A percentile compares a stretch with the other conserved stretches of the same genome.
phyloP scores from a whole-genome alignment of 306 rosid genomes.

The Citrullus colocynthis region DNA sequence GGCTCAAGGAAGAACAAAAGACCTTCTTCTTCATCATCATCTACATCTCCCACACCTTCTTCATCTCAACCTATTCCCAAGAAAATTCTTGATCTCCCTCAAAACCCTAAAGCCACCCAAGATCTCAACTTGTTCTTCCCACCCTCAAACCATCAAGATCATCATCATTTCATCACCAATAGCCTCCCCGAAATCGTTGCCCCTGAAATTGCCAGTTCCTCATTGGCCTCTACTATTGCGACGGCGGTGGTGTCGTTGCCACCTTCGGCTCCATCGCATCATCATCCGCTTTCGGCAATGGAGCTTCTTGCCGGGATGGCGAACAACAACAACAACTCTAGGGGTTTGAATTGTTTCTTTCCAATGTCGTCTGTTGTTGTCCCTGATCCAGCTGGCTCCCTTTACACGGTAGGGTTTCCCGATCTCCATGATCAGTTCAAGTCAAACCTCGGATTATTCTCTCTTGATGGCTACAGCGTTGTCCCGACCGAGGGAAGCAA shows the following conservation, averaged over 20 bases:
- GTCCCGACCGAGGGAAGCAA: constrained; percentile 12
- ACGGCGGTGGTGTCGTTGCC: neutral
- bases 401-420: constrained; percentile 29
- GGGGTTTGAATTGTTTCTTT: constrained; percentile 45
- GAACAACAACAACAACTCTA: constrained; percentile 13
- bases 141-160: neutral
- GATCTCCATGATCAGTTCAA: constrained; percentile 38
- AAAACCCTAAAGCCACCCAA: constrained; percentile 30
- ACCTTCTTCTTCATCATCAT: constrained; percentile 16
- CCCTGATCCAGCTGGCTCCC: constrained; percentile 22
- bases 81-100: constrained; percentile 31
- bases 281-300: constrained; percentile 40
- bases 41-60: constrained; percentile 13
- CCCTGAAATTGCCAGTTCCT: neutral
- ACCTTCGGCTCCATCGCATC: neutral
- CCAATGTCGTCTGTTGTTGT: constrained; percentile 14
- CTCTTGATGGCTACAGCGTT: constrained; percentile 32
- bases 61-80: constrained; percentile 8
- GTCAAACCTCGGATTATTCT: constrained; percentile 49
- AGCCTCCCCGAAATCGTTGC: constrained; percentile 16
- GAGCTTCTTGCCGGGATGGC: constrained; percentile 53
- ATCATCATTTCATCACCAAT: constrained; percentile 6
- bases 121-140: constrained; percentile 57
- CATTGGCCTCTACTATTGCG: neutral
- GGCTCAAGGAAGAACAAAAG: constrained; percentile 75